Conservation (phyloP, 2,329 filamentous ascomycete species). For the Xylariaceae sp. region DNA sequence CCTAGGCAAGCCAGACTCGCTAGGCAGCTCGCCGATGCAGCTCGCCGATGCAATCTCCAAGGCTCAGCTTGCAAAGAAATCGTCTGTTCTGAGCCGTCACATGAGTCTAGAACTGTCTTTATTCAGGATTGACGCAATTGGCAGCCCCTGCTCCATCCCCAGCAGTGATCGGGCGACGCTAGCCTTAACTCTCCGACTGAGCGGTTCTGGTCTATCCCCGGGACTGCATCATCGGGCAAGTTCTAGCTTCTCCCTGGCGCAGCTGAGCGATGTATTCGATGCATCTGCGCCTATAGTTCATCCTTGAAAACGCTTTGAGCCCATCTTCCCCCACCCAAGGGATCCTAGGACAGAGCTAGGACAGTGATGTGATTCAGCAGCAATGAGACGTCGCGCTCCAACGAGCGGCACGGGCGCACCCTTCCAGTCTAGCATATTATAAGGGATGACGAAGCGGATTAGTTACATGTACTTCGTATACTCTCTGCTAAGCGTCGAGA, state of each 20-base stretch:
- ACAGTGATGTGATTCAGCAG: neutral
- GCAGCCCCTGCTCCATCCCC: neutral
- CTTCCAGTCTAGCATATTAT: neutral
- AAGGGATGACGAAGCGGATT: constrained; percentile 19
- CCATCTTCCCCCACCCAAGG: too few species aligned
- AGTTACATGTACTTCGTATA: constrained; percentile 12
- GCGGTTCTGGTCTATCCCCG: constrained; percentile 7
- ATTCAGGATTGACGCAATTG: constrained; percentile 5
- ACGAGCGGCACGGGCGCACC: too few species aligned
- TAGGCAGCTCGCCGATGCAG: constrained; percentile 6
- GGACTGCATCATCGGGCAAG: constrained; percentile 5
- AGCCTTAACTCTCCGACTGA: constrained; percentile 6
- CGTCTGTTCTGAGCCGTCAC: neutral
- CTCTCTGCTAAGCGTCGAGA: constrained; percentile 15
- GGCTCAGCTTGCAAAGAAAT: too few species aligned
- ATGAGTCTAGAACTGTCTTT: neutral
- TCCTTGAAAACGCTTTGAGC: too few species aligned
- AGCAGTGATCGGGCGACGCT: constrained; percentile 1
- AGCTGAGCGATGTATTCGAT: constrained; percentile 20
- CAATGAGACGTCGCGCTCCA: neutral
- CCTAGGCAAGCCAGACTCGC: too few species aligned
- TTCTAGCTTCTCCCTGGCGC: neutral
- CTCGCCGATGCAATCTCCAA: too few species aligned
- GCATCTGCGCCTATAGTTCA: too few species aligned
- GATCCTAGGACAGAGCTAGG: constrained; percentile 10